Evolutionary conservation across 106 monocot species (phyloP).

Genomic region (Amphibolis antarctica): DNA sequence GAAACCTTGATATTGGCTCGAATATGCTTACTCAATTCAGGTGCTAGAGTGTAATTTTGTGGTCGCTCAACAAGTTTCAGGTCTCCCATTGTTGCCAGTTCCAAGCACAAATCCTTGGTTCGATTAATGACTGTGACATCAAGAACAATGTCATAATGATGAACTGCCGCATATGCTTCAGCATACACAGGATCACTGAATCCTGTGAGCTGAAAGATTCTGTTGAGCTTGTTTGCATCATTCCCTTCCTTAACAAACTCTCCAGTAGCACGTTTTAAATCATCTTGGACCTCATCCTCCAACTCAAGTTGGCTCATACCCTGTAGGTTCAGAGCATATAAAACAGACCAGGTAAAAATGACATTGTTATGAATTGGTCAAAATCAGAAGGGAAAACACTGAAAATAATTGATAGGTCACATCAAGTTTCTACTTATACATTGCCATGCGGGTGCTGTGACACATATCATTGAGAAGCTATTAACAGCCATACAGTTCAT

Average conservation of each 20-base stretch:
- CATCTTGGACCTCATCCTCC: slow-evolving; percentile 88
- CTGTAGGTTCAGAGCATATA: slow-evolving; percentile 11
- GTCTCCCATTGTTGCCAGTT: slow-evolving; percentile 89
- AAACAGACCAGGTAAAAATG: not conserved
- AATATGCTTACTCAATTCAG: slow-evolving; percentile 74
- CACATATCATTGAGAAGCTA: no score
- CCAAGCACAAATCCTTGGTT: slow-evolving; percentile 71
- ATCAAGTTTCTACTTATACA: no score
- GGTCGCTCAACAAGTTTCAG: slow-evolving; percentile 87
- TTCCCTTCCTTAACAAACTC: slow-evolving; percentile 74
- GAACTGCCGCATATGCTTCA: slow-evolving; percentile 80
- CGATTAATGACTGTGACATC: slow-evolving; percentile 88
- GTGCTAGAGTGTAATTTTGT: slow-evolving; percentile 79
- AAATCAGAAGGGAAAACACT: not conserved
- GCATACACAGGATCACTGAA: slow-evolving; percentile 91
- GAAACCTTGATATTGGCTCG: slow-evolving; percentile 90
- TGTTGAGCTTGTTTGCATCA: slow-evolving; percentile 73
- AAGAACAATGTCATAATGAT: slow-evolving; percentile 91
- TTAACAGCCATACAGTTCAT: no score
- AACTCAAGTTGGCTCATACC: slow-evolving; percentile 91
- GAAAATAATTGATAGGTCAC: not conserved
- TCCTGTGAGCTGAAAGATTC: slow-evolving; percentile 81
- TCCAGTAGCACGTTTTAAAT: slow-evolving; percentile 82
- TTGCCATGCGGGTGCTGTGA: no score
- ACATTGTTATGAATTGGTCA: not conserved